Percentiles rank a stretch among this genome's conserved stretches.
phyloP scores from a whole-genome alignment of 768 basidiomycete genomes.

The Auriscalpium vulgare region DNA sequence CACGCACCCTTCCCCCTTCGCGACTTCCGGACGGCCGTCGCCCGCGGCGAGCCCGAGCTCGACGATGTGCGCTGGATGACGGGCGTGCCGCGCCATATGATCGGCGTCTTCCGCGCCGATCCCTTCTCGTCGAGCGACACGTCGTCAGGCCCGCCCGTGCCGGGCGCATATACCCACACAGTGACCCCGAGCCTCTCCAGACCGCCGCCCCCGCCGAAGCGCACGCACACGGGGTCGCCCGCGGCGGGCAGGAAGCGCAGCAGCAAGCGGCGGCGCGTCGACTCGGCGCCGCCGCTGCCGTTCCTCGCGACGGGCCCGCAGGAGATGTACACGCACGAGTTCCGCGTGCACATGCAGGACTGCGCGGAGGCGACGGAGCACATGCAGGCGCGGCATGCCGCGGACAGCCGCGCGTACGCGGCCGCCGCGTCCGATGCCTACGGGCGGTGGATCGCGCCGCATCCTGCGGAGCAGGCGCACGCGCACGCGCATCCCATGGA shows the following conservation, averaged over 20 bases:
- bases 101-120: constrained; percentile 14
- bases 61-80: constrained; percentile 7
- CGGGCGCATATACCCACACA: neutral
- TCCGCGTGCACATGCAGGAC: constrained; percentile 1
- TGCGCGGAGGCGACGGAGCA: neutral
- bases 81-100: constrained; percentile 12
- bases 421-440: neutral
- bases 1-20: neutral
- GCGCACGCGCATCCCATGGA: neutral
- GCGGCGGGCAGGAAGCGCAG: constrained; percentile 7
- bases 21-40: neutral
- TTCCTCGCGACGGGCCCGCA: constrained; percentile 13
- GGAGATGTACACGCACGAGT: constrained; percentile 16
- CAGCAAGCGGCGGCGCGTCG: constrained; percentile 8
- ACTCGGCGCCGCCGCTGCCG: constrained; percentile 4
- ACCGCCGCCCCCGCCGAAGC: neutral
- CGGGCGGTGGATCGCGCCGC: neutral
- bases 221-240: neutral
- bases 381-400: neutral
- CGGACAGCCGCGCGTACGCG: neutral
- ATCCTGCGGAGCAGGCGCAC: neutral
- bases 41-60: neutral
- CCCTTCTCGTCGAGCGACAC: constrained; percentile 1
- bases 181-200: neutral
- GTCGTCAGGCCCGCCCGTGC: neutral